Evolutionary conservation across 805 yeast genomes (phyloP).

Genomic region (Saccharomycopsis fodiens): DNA sequence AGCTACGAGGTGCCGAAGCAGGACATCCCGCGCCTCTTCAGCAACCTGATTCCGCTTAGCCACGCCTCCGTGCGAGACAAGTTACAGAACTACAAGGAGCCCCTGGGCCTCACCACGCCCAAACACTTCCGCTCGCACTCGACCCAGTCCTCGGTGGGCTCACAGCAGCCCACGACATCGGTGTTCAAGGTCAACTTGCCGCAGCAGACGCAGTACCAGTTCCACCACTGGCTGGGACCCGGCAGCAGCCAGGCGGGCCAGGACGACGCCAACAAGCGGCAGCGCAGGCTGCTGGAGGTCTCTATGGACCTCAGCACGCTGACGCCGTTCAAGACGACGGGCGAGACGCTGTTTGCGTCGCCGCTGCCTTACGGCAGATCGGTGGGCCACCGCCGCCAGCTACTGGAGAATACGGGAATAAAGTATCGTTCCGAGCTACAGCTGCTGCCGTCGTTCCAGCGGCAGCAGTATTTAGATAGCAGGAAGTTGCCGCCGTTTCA

Average conservation of each 20-base stretch:
- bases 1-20: slow-evolving; percentile 58
- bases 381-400: slow-evolving; percentile 18
- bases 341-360: background rate
- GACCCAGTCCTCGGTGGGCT: slow-evolving; percentile 4
- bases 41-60: slow-evolving; percentile 12
- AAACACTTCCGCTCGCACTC: background rate
- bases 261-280: background rate
- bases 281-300: slow-evolving; percentile 10
- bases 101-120: background rate
- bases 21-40: slow-evolving; percentile 56
- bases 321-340: background rate
- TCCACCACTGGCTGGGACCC: slow-evolving; percentile 32
- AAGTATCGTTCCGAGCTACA: slow-evolving; percentile 22
- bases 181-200: slow-evolving; percentile 30
- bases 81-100: background rate
- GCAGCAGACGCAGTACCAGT: slow-evolving; percentile 29
- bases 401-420: slow-evolving; percentile 20
- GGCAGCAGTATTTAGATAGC: background rate
- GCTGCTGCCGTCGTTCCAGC: slow-evolving; percentile 14
- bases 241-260: background rate
- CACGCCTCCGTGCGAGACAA: background rate
- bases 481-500: background rate
- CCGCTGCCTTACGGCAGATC: slow-evolving; percentile 13
- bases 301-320: background rate
- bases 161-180: slow-evolving; percentile 26